Percentiles rank a stretch among this genome's conserved stretches.
phyloP scores from a whole-genome alignment of 1,139 yeast species.

The Candida smagusa region DNA sequence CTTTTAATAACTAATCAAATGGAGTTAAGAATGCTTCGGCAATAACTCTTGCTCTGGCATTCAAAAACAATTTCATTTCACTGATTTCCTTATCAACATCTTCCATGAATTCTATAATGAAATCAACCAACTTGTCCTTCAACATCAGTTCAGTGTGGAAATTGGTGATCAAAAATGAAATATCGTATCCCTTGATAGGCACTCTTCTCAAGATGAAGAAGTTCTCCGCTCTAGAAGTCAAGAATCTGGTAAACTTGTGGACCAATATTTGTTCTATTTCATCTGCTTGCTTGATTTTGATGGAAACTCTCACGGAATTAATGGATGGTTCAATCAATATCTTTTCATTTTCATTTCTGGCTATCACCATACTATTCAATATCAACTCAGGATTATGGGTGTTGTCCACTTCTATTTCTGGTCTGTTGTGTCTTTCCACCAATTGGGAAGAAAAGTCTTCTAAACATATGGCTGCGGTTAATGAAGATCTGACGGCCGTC shows the following conservation, averaged over 20 bases:
- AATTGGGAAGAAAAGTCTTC: conserved; percentile 94
- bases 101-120: conserved; percentile 97
- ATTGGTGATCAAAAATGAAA: conserved; percentile 89
- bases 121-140: conserved; percentile 92
- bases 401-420: conserved; percentile 83
- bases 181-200: conserved; percentile 89
- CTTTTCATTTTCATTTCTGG: conserved; percentile 91
- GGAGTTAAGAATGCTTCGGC: conserved; percentile 91
- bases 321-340: conserved; percentile 92
- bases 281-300: conserved; percentile 94
- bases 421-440: conserved; percentile 95
- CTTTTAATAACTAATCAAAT: conserved; percentile 44
- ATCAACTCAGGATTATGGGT: conserved; percentile 71
- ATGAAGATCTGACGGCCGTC: conserved; percentile 88
- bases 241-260: conserved; percentile 87
- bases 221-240: conserved; percentile 93
- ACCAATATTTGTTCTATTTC: conserved; percentile 94
- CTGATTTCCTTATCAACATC: conserved; percentile 98
- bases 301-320: conserved; percentile 84
- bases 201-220: conserved; percentile 88
- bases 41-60: conserved; percentile 96
- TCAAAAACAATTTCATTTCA: conserved; percentile 94
- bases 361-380: conserved; percentile 83
- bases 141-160: conserved; percentile 95
- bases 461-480: conserved; percentile 92